phyloP scores from a whole-genome alignment of 305 asterid species.

The Salvia sclarea region DNA sequence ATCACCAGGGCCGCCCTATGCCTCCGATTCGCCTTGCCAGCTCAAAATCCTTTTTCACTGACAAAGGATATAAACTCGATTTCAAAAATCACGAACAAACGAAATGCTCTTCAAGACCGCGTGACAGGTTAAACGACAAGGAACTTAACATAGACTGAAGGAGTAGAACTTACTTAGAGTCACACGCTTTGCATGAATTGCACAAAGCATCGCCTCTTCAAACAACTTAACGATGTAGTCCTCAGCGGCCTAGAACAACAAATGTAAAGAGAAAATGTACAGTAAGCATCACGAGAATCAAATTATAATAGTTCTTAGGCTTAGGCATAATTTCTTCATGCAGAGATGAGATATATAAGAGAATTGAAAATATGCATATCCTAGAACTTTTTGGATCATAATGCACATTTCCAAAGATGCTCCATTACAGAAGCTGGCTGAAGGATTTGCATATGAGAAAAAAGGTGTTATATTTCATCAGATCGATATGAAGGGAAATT shows the following conservation, averaged over 20 bases:
- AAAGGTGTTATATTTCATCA: background rate
- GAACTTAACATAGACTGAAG: background rate
- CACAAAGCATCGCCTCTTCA: conserved; percentile 84
- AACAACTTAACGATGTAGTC: conserved; percentile 72
- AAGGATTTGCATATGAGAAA: conserved; percentile 7
- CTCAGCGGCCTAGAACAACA: conserved; percentile 77
- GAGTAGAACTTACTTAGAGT: conserved; percentile 74
- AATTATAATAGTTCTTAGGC: background rate
- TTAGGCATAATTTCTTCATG: background rate
- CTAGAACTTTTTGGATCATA: background rate
- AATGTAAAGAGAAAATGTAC: conserved; percentile 21
- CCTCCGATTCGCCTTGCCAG: conserved; percentile 92
- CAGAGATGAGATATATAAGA: background rate
- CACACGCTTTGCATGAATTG: conserved; percentile 95
- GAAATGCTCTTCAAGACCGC: background rate
- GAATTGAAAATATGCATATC: background rate
- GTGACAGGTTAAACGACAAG: background rate
- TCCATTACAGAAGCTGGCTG: background rate
- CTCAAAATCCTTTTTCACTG: conserved; percentile 96
- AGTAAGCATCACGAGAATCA: conserved; percentile 14
- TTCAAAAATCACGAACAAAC: background rate
- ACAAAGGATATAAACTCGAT: conserved; percentile 13
- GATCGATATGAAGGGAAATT: background rate
- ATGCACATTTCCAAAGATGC: background rate
- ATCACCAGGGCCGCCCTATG: conserved; percentile 83